Evolutionary conservation across 169 alveolate species (phyloP).

Genomic region (Plasmodium relictum): DNA sequence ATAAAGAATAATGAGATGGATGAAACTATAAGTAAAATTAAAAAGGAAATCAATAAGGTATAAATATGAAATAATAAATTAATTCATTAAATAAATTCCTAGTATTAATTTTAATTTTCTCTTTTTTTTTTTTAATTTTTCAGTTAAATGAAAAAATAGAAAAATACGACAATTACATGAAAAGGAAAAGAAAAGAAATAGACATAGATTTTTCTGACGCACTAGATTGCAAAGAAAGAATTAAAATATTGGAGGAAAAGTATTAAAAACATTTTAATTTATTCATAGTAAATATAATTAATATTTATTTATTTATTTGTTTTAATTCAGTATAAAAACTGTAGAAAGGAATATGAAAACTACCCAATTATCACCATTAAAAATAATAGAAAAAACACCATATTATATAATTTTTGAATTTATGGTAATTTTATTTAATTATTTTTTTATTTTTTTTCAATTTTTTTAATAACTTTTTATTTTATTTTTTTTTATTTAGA

Average conservation of each 20-base stretch:
- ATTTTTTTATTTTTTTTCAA: constrained; percentile 2
- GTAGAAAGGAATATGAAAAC: constrained; percentile 68
- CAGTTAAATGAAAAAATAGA: constrained; percentile 59
- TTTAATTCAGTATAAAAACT: constrained; percentile 60
- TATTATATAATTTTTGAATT: constrained; percentile 59
- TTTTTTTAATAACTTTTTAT: neutral
- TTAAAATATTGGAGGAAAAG: constrained; percentile 59
- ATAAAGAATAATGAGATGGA: constrained; percentile 68
- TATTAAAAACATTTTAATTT: constrained; percentile 8
- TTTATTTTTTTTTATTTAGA: constrained; percentile 28
- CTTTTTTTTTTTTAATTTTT: neutral
- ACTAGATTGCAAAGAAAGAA: constrained; percentile 67
- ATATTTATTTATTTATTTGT: constrained; percentile 2
- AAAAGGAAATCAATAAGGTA: constrained; percentile 66
- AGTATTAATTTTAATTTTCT: neutral
- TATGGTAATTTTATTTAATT: constrained; percentile 22
- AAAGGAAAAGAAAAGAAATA: constrained; percentile 69
- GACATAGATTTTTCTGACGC: constrained; percentile 67
- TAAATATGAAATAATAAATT: neutral
- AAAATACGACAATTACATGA: constrained; percentile 65
- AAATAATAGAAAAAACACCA: constrained; percentile 53
- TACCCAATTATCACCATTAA: constrained; percentile 69
- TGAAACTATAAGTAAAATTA: constrained; percentile 44
- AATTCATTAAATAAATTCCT: neutral
- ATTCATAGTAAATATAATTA: neutral